These are phyloP conservation scores for Podaxis carcinomalis DNA, from an alignment of 768 basidiomycete genomes.

Conservation along the genomic window DNA sequence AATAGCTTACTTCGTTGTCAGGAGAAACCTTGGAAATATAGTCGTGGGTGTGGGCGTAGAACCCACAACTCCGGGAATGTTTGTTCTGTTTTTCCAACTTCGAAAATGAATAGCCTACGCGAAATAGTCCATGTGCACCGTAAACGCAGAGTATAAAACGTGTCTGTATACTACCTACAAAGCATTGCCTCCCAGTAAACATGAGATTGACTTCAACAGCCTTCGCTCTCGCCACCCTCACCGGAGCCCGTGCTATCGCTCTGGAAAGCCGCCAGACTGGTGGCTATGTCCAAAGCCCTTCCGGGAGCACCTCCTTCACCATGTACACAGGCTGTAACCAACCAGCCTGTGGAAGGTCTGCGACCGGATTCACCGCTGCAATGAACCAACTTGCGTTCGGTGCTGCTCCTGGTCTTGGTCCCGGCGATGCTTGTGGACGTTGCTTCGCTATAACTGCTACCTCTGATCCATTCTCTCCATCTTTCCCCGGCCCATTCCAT, in stretches of 20 bases:
- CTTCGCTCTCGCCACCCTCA: conserved; percentile 17
- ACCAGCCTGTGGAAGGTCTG: conserved; percentile 52
- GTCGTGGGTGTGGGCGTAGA: not conserved
- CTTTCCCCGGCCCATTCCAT: conserved; percentile 46
- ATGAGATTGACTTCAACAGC: conserved; percentile 20
- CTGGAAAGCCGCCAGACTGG: conserved; percentile 35
- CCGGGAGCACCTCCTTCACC: conserved; percentile 55
- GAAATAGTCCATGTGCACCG: not conserved
- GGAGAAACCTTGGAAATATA: conserved; percentile 9
- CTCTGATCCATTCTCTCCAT: conserved; percentile 48
- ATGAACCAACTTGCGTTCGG: conserved; percentile 57
- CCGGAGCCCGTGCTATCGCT: conserved; percentile 20
- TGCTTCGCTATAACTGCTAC: conserved; percentile 52
- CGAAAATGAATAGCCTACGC: not conserved
- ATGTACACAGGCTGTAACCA: conserved; percentile 45
- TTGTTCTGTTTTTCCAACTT: not conserved
- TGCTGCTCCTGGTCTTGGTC: conserved; percentile 40
- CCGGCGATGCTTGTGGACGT: conserved; percentile 59
- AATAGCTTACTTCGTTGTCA: not conserved
- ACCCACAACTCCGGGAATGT: not conserved
- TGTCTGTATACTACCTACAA: not conserved
- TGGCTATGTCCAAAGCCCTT: conserved; percentile 50
- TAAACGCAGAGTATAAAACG: not conserved
- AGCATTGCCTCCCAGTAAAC: not conserved
- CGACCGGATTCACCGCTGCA: conserved; percentile 49